Percentiles rank a stretch among this genome's conserved stretches.
Conservation (phyloP, 2,329 filamentous ascomycete species). For the Aquanectria penicillioides region DNA sequence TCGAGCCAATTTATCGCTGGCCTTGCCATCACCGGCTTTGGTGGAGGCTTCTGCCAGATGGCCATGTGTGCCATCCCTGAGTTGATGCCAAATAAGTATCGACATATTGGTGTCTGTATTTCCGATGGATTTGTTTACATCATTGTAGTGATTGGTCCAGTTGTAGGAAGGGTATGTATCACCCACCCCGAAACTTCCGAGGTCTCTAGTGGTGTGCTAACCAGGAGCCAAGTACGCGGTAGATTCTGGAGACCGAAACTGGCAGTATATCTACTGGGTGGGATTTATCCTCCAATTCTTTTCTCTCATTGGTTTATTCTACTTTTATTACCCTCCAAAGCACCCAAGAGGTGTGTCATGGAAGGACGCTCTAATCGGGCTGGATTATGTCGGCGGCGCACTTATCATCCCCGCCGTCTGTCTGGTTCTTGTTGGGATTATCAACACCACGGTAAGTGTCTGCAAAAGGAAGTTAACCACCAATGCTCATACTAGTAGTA, state of each 20-base stretch:
- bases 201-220: conserved; percentile 33
- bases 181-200: conserved; percentile 47
- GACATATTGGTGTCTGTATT: conserved; percentile 54
- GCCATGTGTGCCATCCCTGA: conserved; percentile 58
- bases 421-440: conserved; percentile 52
- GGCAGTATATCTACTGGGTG: conserved; percentile 59
- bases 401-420: conserved; percentile 49
- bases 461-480: no score
- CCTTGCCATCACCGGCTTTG: no score
- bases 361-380: conserved; percentile 46
- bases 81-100: conserved; percentile 60
- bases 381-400: conserved; percentile 51
- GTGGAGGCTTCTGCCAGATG: conserved; percentile 55
- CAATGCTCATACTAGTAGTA: no score
- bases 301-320: conserved; percentile 54
- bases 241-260: no score
- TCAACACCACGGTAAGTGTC: conserved; percentile 53
- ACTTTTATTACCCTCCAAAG: conserved; percentile 47
- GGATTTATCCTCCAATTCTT: conserved; percentile 55
- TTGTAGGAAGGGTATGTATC: conserved; percentile 55
- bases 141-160: conserved; percentile 57
- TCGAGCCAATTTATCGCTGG: conserved; percentile 30
- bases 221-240: no score
- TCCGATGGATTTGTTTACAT: no score
- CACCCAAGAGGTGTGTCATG: conserved; percentile 48